Evolutionary conservation across 2,329 filamentous ascomycete genomes (phyloP).

Genomic region (Trichoderma harzianum): DNA sequence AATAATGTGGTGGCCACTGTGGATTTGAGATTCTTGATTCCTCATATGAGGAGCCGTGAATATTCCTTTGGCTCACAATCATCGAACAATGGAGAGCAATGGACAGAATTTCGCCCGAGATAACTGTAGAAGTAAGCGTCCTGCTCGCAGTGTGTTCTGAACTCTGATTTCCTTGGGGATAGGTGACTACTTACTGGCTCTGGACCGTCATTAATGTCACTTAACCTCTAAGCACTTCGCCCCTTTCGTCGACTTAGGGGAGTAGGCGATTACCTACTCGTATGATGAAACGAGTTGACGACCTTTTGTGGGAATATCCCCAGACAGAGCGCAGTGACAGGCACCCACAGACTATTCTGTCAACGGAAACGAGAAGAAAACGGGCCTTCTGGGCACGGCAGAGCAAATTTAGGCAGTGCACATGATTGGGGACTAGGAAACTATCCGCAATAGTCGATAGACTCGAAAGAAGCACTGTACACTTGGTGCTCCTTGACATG

Average conservation of each 20-base stretch:
- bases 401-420: not conserved
- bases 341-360: not conserved
- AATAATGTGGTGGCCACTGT: no score
- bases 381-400: not conserved
- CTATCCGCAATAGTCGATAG: not conserved
- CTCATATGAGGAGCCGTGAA: no score
- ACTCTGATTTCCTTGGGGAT: not conserved
- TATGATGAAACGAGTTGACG: not conserved
- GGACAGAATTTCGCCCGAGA: not conserved
- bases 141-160: not conserved
- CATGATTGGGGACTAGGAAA: not conserved
- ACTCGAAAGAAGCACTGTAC: not conserved
- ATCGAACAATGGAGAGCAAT: not conserved
- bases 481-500: not conserved
- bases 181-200: not conserved
- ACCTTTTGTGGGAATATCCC: not conserved
- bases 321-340: not conserved
- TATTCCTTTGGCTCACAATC: not conserved
- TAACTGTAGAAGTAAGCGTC: not conserved
- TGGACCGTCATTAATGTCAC: not conserved
- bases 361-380: not conserved
- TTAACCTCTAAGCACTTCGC: not conserved
- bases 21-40: not conserved
- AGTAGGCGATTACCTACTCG: not conserved
- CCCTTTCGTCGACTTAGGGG: not conserved